phyloP scores from a whole-genome alignment of 2,329 filamentous ascomycete species.

The Arthrobotrys sphaeroides region DNA sequence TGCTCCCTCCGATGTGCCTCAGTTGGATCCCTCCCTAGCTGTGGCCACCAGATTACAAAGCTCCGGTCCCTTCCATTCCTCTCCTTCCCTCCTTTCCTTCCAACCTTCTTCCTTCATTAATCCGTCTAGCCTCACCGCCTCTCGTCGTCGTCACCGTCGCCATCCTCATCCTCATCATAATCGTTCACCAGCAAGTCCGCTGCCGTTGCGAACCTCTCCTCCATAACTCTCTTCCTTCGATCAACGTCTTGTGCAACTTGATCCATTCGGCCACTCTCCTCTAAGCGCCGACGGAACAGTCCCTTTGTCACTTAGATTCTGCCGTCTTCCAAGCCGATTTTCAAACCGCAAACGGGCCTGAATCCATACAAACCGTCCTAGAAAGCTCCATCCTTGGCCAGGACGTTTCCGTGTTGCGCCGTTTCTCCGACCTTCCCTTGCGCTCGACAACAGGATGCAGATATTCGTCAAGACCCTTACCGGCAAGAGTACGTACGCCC shows the following conservation, averaged over 20 bases:
- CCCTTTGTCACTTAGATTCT: neutral
- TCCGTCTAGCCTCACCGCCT: neutral
- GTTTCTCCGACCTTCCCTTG: neutral
- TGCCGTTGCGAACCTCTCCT: neutral
- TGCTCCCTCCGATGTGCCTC: neutral
- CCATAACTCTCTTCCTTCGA: neutral
- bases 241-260: neutral
- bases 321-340: neutral
- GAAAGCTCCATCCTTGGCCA: neutral
- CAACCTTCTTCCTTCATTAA: neutral
- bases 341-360: conserved; percentile 2
- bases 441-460: conserved; percentile 68
- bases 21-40: neutral
- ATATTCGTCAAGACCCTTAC: conserved; percentile 87
- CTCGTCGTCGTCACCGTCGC: neutral
- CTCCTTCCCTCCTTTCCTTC: neutral
- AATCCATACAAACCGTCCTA: neutral
- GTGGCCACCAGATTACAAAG: conserved; percentile 29
- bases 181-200: neutral
- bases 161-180: neutral
- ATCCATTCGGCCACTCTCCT: neutral
- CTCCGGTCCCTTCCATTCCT: conserved; percentile 20
- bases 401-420: conserved; percentile 11
- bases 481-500: conserved; percentile 70
- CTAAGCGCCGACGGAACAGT: conserved; percentile 7